phyloP scores from a whole-genome alignment of 2,329 filamentous ascomycete genomes.

The Pseudonectria buxi region DNA sequence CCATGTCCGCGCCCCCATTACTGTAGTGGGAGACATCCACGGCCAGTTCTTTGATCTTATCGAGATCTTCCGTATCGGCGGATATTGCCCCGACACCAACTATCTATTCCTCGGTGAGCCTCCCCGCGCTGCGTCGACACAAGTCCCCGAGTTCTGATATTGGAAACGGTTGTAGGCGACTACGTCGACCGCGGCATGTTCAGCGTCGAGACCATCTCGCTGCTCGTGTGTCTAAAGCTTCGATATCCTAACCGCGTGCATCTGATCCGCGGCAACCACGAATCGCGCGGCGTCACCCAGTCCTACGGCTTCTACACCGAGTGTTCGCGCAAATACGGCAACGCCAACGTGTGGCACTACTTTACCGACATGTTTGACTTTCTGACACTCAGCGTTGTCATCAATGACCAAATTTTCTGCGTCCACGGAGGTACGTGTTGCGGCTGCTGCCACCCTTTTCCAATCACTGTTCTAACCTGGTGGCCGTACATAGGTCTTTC shows the following conservation, averaged over 20 bases:
- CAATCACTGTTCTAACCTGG: too few relatives aligned
- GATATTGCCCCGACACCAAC: slow-evolving; percentile 95
- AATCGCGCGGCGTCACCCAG: slow-evolving; percentile 94
- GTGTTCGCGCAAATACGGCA: slow-evolving; percentile 95
- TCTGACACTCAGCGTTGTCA: slow-evolving; percentile 90
- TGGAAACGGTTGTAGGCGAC: slow-evolving; percentile 55
- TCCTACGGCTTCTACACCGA: slow-evolving; percentile 99
- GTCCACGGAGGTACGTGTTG: slow-evolving; percentile 70
- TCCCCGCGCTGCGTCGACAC: not conserved
- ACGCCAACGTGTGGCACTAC: slow-evolving; percentile 98
- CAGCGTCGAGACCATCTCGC: slow-evolving; percentile 96
- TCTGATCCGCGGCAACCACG: slow-evolving; percentile 95
- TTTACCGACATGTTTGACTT: slow-evolving; percentile 99
- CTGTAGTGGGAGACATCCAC: slow-evolving; percentile 96
- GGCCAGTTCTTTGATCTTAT: slow-evolving; percentile 99
- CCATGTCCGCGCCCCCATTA: slow-evolving; percentile 90
- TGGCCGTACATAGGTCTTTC: slow-evolving; percentile 53
- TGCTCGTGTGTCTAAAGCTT: slow-evolving; percentile 93
- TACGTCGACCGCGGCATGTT: slow-evolving; percentile 98
- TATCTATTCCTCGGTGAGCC: slow-evolving; percentile 85
- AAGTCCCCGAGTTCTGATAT: not conserved
- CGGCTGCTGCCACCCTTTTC: too few relatives aligned
- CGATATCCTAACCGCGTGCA: slow-evolving; percentile 94
- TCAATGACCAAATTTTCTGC: slow-evolving; percentile 98
- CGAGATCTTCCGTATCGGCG: slow-evolving; percentile 98